Evolutionary conservation across 2,329 filamentous ascomycete genomes (phyloP), one percentile per base, ranked within the genome.

Genomic region (Rhytidhysteron rufulum): DNA sequence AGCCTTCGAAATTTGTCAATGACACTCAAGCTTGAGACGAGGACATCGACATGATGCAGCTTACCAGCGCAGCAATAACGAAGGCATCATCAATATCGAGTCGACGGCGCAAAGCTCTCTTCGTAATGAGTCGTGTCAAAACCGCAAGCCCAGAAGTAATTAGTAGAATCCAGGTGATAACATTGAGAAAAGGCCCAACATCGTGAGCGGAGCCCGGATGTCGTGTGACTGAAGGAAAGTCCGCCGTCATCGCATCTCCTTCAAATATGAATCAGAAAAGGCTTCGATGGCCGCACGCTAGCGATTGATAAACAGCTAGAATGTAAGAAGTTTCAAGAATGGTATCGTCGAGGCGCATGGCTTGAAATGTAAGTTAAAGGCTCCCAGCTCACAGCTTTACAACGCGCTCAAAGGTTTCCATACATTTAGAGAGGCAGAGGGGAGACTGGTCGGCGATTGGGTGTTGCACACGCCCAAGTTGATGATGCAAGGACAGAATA

Each of bases 1-100:
- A 21, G 55, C 37, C 60, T 64, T 19, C 1, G 32, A 31, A 31
- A 15, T 27, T 13, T n/a, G n/a, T n/a, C n/a, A n/a, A n/a, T n/a
- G 21, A 24, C 37, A 27, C 4, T 8, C 17, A 22, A 17, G 33
- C 15, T 11, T 13, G 13, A 5, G 21, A 18, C 21, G 21, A 34
- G 4, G 27, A 31, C 20, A 16, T 34, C 30, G 4, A n/a, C 15
- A 24, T 31, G 4, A 10, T 34, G 21, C 22, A n/a, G 47, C 51
- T 29, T 50, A 64, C 60, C 47, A 64, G 46, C 41, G 60, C 60
- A 11, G 55, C 49, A 39, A 63, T 38, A 10, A 60, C 55, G 43
- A 64, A 61, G n/a, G 47, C 55, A 53, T 64, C 60, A 35, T 63
- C 59, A 37, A 62, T 29, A 46, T 59, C 57, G 16, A 63, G 48